These are phyloP conservation scores for Knoxia roxburghii DNA, from an alignment of 257 asterid genomes.

Conservation along the genomic window DNA sequence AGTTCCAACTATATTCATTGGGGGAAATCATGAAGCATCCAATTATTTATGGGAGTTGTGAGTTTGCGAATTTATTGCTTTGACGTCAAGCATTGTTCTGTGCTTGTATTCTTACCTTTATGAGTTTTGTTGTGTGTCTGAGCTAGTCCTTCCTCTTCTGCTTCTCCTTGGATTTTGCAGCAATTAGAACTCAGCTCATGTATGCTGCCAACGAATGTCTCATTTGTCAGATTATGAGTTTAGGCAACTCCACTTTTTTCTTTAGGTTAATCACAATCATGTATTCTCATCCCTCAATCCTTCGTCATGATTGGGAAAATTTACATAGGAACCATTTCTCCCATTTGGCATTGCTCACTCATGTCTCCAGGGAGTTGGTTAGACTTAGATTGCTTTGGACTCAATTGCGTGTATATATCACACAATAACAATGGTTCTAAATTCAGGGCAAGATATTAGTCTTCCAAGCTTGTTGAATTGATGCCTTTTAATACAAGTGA, in stretches of 20 bases:
- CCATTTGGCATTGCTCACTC: neutral
- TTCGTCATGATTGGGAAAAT: neutral
- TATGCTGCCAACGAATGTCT: neutral
- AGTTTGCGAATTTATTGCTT: constrained; percentile 27
- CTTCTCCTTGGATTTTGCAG: neutral
- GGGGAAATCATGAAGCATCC: constrained; percentile 94
- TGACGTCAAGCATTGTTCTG: neutral
- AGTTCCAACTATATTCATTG: constrained; percentile 72
- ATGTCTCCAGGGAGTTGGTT: neutral
- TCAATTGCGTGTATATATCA: neutral
- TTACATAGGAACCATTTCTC: neutral
- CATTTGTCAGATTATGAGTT: neutral
- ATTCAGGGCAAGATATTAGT: neutral
- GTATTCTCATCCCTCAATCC: neutral
- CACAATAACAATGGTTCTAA: neutral
- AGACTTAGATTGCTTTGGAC: neutral
- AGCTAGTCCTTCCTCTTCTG: neutral
- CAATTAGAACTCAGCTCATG: neutral
- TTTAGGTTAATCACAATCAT: too few species aligned
- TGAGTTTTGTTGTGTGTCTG: neutral
- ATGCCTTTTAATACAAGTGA: neutral
- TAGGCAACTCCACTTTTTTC: neutral
- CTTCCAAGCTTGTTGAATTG: neutral
- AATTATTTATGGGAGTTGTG: constrained; percentile 85
- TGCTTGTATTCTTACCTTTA: neutral